Base-by-base conservation (phyloP, 78 protist species). In the Diacronema lutheri region DNA sequence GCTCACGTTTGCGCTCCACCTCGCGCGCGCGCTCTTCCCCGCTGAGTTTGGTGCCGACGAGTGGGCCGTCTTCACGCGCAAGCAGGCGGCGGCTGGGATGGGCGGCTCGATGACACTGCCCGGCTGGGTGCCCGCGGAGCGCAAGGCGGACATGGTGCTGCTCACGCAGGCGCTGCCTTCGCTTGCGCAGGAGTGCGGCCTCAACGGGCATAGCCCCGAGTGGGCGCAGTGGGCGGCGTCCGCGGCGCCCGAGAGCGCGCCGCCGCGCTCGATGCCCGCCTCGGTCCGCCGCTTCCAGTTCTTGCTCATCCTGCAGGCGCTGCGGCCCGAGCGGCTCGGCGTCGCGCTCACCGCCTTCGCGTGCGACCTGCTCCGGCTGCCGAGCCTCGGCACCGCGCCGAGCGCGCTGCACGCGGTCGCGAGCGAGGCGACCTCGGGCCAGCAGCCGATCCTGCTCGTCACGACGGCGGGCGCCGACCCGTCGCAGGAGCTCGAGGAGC, bases 381-480 rank as follows among this genome's bases (percentile, higher is more conserved):
- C 23, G 29, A 44, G 87, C 38, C 71, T 89, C 41, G 31, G 40
- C 19, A 25, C 73, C 58, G 21, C 57, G 16, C 3, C 83, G 31
- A 31, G 33, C 57, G 5, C 46, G 40, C 74, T 85, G 40, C 38
- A 26, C 56, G 19, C 25, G 46, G 10, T 89, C 35, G 0, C 20
- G 40, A 10, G 4, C 25, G 66, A 44, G 64, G 89, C 78, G 38
- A 23, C 86, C 35, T 0, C 9, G 9, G n/a, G 76, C n/a, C 0
- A 38, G 56, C 85, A 79, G 84, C 91, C 95, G 33, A 69, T 94
- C 31, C 74, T 92, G 38, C 26, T 95, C 46, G 77, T 89, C 68
- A 62, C 76, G 23, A 83, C 95, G 14, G 82, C 96, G 4, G 96
- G 96, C 46, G 89, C 94, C 29, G 96, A 94, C 40, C 98, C 96